phyloP scores from a whole-genome alignment of 768 basidiomycete species.

The Coprinopsis strossmayeri region DNA sequence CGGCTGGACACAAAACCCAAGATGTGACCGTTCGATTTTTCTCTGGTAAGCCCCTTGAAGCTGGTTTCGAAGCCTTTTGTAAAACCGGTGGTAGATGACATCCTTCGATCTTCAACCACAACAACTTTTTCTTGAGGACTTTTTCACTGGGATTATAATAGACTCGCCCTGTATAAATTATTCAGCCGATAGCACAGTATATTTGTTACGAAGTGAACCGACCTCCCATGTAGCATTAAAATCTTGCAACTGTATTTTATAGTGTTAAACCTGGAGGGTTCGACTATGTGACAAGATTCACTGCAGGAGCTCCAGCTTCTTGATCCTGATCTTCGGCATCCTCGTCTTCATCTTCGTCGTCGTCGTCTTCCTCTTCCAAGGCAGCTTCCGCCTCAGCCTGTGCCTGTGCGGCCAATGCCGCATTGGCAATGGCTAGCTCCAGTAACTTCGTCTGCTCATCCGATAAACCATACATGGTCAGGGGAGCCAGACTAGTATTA shows the following conservation, averaged over 20 bases:
- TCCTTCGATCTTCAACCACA: background rate
- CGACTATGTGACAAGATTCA: background rate
- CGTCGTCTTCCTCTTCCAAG: conserved; percentile 63
- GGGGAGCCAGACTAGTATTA: conserved; percentile 25
- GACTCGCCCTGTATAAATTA: conserved; percentile 2
- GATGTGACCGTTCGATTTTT: conserved; percentile 32
- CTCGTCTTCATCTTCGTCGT: conserved; percentile 39
- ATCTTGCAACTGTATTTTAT: conserved; percentile 7
- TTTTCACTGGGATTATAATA: background rate
- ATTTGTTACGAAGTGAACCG: background rate
- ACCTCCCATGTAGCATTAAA: conserved; percentile 3
- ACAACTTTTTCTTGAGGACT: conserved; percentile 6
- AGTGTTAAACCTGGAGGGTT: background rate
- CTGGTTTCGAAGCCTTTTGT: background rate
- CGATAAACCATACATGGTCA: conserved; percentile 67
- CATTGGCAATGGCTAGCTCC: conserved; percentile 69
- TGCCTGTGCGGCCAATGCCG: conserved; percentile 67
- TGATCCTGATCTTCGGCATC: conserved; percentile 27
- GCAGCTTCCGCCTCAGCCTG: conserved; percentile 77
- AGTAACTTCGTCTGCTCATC: conserved; percentile 65
- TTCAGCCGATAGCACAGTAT: background rate
- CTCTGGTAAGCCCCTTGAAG: conserved; percentile 1
- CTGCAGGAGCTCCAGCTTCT: background rate
- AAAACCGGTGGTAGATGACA: background rate
- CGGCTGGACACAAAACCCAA: conserved; percentile 39